Evolutionary conservation across 108 stramenopile genomes (phyloP).

Genomic region (Cylindrotheca fusiformis): DNA sequence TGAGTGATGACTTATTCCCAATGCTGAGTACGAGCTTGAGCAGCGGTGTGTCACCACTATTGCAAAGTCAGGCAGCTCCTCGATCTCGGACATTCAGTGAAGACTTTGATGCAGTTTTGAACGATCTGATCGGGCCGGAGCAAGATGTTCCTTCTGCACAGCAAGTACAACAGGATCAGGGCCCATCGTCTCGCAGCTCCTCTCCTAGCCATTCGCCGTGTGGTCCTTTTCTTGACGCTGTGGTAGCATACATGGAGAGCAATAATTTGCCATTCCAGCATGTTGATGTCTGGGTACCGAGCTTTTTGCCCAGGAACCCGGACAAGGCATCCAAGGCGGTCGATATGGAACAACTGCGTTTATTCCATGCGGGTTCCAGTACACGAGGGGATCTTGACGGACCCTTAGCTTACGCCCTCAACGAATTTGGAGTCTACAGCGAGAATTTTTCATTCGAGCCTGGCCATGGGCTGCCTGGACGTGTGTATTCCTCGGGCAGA

Average conservation of each 20-base stretch:
- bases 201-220: slow-evolving; percentile 7
- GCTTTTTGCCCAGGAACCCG: slow-evolving; percentile 27
- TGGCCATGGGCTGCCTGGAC: slow-evolving; percentile 67
- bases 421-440: slow-evolving; percentile 69
- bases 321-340: slow-evolving; percentile 26
- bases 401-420: slow-evolving; percentile 22
- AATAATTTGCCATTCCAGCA: slow-evolving; percentile 61
- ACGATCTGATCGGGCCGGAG: slow-evolving; percentile 22
- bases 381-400: slow-evolving; percentile 42
- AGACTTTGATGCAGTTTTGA: slow-evolving; percentile 29
- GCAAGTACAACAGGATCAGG: neutral
- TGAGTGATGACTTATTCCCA: neutral
- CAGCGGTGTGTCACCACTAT: neutral
- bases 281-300: slow-evolving; percentile 77
- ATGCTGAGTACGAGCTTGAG: neutral
- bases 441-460: slow-evolving; percentile 71
- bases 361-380: slow-evolving; percentile 44
- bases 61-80: neutral
- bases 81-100: slow-evolving; percentile 25
- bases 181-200: neutral
- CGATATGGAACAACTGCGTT: slow-evolving; percentile 26
- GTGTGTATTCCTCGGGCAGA: slow-evolving; percentile 50
- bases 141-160: neutral
- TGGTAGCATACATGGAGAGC: slow-evolving; percentile 42
- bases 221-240: slow-evolving; percentile 53